These are phyloP conservation scores for Debaryomyces psychrophilus DNA, from an alignment of 1,139 yeast species.

Conservation along the genomic window DNA sequence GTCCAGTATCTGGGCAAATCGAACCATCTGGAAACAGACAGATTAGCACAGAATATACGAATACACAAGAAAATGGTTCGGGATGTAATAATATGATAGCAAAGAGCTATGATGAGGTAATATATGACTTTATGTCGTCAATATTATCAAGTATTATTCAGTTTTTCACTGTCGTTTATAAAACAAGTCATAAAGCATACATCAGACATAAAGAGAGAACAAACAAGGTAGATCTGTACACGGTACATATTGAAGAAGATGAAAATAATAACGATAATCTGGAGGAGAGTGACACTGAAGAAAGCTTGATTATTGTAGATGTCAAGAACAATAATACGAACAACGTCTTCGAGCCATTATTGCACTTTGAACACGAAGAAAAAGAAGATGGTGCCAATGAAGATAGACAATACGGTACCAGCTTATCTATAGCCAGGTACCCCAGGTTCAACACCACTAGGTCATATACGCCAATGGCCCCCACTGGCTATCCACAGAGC, in stretches of 20 bases:
- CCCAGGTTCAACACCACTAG: not conserved
- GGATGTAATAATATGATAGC: not conserved
- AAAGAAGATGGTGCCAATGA: slow-evolving; percentile 3
- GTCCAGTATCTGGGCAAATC: no score
- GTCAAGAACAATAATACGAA: slow-evolving; percentile 1
- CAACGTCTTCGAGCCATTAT: slow-evolving; percentile 8
- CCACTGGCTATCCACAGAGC: not conserved
- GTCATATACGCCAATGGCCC: not conserved
- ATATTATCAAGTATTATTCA: not conserved
- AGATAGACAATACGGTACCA: slow-evolving; percentile 13
- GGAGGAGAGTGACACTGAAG: slow-evolving; percentile 6
- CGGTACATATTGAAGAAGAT: not conserved
- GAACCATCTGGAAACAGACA: not conserved
- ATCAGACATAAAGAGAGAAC: not conserved
- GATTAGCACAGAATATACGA: not conserved
- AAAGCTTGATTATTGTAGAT: slow-evolving; percentile 12
- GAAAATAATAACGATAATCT: not conserved
- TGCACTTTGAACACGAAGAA: slow-evolving; percentile 1
- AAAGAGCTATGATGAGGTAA: not conserved
- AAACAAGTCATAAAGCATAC: not conserved
- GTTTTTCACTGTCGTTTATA: not conserved
- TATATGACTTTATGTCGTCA: not conserved
- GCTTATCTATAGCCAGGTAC: slow-evolving; percentile 7
- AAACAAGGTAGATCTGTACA: not conserved
- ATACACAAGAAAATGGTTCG: not conserved